Conservation (phyloP, 1,284 basidiomycete genomes). For the Leccinum subrobustum region DNA sequence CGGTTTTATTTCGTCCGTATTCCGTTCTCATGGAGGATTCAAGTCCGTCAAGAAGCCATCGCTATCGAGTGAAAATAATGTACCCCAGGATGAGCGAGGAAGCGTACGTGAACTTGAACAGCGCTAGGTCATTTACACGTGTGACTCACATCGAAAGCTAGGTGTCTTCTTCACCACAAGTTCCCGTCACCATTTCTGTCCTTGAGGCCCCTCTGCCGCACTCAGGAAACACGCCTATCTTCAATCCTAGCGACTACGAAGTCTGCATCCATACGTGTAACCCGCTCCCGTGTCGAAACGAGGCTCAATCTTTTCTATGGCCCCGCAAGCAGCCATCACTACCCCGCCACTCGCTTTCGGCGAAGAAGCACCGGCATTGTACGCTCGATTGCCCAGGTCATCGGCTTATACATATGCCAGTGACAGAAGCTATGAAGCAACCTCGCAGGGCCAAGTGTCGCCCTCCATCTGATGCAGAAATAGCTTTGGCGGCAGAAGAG, state of each 20-base stretch:
- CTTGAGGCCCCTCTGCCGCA: slow-evolving; percentile 7
- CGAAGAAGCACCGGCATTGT: slow-evolving; percentile 24
- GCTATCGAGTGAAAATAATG: slow-evolving; percentile 3
- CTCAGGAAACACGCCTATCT: neutral
- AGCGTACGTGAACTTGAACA: slow-evolving; percentile 14
- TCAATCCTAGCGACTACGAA: slow-evolving; percentile 22
- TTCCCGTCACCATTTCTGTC: neutral
- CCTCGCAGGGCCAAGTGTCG: slow-evolving; percentile 27
- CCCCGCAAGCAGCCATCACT: slow-evolving; percentile 21
- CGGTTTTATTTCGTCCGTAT: neutral
- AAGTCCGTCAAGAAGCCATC: slow-evolving; percentile 14
- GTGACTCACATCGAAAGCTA: neutral
- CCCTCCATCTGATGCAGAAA: slow-evolving; percentile 23
- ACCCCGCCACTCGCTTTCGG: slow-evolving; percentile 29
- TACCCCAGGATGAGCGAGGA: slow-evolving; percentile 4
- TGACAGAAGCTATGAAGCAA: slow-evolving; percentile 20
- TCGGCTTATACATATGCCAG: slow-evolving; percentile 23
- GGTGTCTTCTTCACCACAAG: slow-evolving; percentile 4
- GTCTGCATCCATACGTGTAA: slow-evolving; percentile 32
- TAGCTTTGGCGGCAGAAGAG: slow-evolving; percentile 20
- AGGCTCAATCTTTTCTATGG: slow-evolving; percentile 31
- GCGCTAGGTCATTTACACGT: neutral
- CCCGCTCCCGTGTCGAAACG: slow-evolving; percentile 26
- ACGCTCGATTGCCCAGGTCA: slow-evolving; percentile 22
- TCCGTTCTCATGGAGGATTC: slow-evolving; percentile 6